These are phyloP conservation scores for Setaria viridis DNA, from an alignment of 202 grass and related monocot species.

Conservation along the genomic window DNA sequence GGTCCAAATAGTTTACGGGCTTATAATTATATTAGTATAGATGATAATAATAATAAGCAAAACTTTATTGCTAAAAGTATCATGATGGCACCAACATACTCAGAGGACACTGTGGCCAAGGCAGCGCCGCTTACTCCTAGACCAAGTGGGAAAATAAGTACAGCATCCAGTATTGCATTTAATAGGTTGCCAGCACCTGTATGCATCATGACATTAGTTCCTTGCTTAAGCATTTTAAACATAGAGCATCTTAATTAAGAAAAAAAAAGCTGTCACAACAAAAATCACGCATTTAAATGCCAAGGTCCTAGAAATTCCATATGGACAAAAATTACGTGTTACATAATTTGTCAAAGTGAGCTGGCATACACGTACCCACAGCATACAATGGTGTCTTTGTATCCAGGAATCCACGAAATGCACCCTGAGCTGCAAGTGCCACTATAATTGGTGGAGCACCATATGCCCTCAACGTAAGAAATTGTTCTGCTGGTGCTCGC, in stretches of 20 bases:
- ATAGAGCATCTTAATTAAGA: conserved; percentile 2
- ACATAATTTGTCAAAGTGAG: neutral
- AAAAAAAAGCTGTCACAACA: neutral
- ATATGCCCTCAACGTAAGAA: conserved; percentile 86
- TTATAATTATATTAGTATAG: neutral
- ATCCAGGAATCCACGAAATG: conserved; percentile 95
- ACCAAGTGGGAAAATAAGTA: conserved; percentile 83
- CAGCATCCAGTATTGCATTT: conserved; percentile 74
- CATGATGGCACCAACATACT: conserved; percentile 68
- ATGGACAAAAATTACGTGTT: neutral
- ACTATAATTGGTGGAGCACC: conserved; percentile 89
- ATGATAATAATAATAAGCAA: conserved; percentile 15
- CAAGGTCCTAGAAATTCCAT: neutral
- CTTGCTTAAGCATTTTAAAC: neutral
- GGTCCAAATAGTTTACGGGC: conserved; percentile 23
- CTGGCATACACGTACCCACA: conserved; percentile 53
- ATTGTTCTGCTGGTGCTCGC: conserved; percentile 79
- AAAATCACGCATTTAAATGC: neutral
- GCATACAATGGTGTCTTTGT: conserved; percentile 97
- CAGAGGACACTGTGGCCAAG: conserved; percentile 82
- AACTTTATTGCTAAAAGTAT: conserved; percentile 38
- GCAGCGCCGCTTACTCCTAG: conserved; percentile 88
- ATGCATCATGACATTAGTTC: conserved; percentile 29
- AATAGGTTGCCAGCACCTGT: conserved; percentile 83
- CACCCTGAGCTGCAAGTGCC: conserved; percentile 92